Evolutionary conservation across 2,329 filamentous ascomycete species (phyloP), one percentile per base, ranked within the genome.

Genomic region (Penicillium verrucosum): DNA sequence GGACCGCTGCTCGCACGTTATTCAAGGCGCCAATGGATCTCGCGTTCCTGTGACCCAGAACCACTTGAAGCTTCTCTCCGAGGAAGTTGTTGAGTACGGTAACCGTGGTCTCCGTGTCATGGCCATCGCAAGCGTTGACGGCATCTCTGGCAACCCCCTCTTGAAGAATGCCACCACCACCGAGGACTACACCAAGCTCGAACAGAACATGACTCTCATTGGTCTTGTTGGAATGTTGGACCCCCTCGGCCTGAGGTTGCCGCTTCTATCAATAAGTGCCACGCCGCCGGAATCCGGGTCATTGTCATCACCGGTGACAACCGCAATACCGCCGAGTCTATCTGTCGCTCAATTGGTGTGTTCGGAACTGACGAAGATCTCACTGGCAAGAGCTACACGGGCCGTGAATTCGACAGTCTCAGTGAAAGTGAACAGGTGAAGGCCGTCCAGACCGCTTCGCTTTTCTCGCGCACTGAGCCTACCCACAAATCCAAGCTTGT

Each of bases 271-370:
- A 82, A 82, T 70, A 89, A 96, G 75, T 99, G 94, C 78, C 90
- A 88, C 75, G 87, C 90, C 60, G 94, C 94, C 65, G 94, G 94
- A 65, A 97, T 99, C 68, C 89, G 94, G 60, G 91, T 99, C 48
- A 91, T 99, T 65, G 94, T 99, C 63, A 97, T 99, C 75, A 99
- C 94, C 52, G 94, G 94, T 70, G 94, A 99, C 78, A 99, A 96
- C 79, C 92, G 89, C 72, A 96, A 95, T 79, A 99, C 94, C 4
- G 94, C 94, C 9, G 94, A 99, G 79, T 93, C 91, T 60, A 97
- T 99, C 72, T 99, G 94, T 80, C 89, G 93, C 68, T 89, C 96
- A 75, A 99, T 99, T 73, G 94, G 94, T 60, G 87, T 99, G 51
- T 99, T 99, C 74, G 88, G 86, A 16, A 77, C 83, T 63, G 78